These are phyloP conservation scores for Spergularia azorica DNA, from an alignment of 179 eudicot species.

Conservation along the genomic window DNA sequence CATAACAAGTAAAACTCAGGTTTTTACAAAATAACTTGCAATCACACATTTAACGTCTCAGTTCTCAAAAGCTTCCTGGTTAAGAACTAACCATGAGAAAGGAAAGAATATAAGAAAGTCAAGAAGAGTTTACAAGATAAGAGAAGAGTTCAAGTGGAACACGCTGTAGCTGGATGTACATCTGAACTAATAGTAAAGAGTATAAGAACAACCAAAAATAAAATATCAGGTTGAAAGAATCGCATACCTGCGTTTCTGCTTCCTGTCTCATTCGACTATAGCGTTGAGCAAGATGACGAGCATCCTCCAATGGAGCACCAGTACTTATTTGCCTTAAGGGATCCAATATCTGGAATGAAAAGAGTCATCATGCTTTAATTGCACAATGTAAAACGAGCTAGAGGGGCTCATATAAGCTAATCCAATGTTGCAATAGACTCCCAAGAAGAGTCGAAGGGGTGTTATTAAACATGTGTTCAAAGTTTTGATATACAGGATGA, in stretches of 20 bases:
- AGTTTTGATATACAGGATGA: too few relatives aligned
- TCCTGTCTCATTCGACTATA: slow-evolving; percentile 98
- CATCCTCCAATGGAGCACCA: slow-evolving; percentile 92
- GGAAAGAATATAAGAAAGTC: neutral
- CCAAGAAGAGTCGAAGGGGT: neutral
- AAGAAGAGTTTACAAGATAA: neutral
- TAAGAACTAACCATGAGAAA: neutral
- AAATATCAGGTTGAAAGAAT: slow-evolving; percentile 17
- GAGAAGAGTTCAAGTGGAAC: neutral
- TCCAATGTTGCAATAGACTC: neutral
- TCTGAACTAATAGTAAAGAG: neutral
- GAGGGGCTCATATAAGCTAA: too few relatives aligned
- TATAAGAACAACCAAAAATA: neutral
- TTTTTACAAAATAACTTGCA: too few relatives aligned
- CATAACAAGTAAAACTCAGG: too few relatives aligned
- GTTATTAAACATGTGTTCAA: too few relatives aligned
- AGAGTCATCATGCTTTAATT: neutral
- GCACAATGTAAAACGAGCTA: neutral
- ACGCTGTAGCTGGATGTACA: neutral
- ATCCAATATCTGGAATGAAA: slow-evolving; percentile 63
- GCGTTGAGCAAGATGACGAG: slow-evolving; percentile 97
- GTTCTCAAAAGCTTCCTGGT: neutral
- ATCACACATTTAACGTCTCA: neutral
- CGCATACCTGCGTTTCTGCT: slow-evolving; percentile 83
- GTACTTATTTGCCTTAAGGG: slow-evolving; percentile 79